A percentile compares a stretch with the other conserved stretches of the same genome.
phyloP scores from a whole-genome alignment of 2,329 filamentous ascomycete species.

The Scedosporium aurantiacum region DNA sequence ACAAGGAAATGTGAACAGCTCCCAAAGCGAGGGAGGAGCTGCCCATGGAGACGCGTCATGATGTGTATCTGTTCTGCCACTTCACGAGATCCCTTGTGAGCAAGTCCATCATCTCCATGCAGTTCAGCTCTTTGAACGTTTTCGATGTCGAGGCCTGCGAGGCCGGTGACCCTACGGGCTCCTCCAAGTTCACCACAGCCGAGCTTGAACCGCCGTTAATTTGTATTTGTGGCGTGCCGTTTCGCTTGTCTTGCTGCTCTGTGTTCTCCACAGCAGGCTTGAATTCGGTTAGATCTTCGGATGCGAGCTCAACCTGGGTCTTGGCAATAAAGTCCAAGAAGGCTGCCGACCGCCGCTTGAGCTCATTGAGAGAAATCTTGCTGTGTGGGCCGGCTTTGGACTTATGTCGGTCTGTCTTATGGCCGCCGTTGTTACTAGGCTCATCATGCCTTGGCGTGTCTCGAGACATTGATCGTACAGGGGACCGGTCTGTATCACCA shows the following conservation, averaged over 20 bases:
- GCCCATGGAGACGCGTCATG: constrained; percentile 8
- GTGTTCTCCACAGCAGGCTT: constrained; percentile 4
- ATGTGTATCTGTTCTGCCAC: constrained; percentile 66
- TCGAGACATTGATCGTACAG: constrained; percentile 32
- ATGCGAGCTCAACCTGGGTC: constrained; percentile 78
- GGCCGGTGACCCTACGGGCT: not conserved
- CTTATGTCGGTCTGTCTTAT: constrained; percentile 31
- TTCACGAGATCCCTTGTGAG: constrained; percentile 70
- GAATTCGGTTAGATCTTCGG: constrained; percentile 34
- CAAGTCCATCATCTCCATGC: constrained; percentile 83
- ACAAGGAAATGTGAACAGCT: not conserved
- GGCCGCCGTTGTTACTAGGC: constrained; percentile 19
- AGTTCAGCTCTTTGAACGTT: constrained; percentile 66
- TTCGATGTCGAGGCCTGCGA: constrained; percentile 15
- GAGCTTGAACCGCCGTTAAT: constrained; percentile 8
- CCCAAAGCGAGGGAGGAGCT: not conserved
- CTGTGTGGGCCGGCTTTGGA: constrained; percentile 42
- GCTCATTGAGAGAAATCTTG: constrained; percentile 76
- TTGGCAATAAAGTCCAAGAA: constrained; percentile 86
- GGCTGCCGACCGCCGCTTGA: constrained; percentile 70
- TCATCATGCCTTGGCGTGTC: constrained; percentile 19
- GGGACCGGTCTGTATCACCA: constrained; percentile 42
- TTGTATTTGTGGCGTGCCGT: constrained; percentile 7
- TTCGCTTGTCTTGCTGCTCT: not conserved
- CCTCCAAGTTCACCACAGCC: not conserved